phyloP scores from a whole-genome alignment of 129 eudicot species.

The Arctium lappa region DNA sequence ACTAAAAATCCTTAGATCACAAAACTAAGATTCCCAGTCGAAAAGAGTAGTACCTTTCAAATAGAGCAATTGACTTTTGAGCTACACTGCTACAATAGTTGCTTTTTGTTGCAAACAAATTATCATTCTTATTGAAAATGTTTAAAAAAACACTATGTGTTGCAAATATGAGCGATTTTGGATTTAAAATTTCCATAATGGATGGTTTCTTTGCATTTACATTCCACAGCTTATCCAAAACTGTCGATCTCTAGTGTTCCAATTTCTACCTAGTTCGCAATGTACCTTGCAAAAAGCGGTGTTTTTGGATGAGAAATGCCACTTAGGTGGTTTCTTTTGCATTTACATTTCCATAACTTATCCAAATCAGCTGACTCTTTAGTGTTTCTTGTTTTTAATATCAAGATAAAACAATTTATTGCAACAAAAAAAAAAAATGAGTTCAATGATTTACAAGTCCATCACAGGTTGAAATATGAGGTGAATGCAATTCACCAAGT shows the following conservation, averaged over 20 bases:
- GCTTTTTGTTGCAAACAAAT: background rate
- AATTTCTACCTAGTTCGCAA: background rate
- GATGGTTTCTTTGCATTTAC: background rate
- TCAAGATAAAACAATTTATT: background rate
- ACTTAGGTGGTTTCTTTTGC: background rate
- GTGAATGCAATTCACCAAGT: background rate
- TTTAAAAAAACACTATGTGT: background rate
- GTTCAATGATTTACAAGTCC: background rate
- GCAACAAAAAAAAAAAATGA: background rate
- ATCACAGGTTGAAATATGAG: background rate
- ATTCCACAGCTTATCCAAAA: background rate
- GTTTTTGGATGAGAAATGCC: background rate
- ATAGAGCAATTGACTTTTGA: background rate
- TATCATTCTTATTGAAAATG: background rate
- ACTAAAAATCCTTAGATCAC: background rate
- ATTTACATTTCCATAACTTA: background rate
- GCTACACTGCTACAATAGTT: background rate
- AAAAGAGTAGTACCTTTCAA: background rate
- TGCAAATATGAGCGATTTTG: background rate
- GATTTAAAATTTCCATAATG: background rate
- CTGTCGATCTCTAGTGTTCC: background rate
- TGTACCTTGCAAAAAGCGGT: background rate
- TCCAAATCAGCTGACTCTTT: background rate
- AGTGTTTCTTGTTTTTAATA: background rate
- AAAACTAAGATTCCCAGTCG: background rate